These are phyloP conservation scores for Tetraselmis chui DNA, from an alignment of 139 green algal species.

Conservation along the genomic window DNA sequence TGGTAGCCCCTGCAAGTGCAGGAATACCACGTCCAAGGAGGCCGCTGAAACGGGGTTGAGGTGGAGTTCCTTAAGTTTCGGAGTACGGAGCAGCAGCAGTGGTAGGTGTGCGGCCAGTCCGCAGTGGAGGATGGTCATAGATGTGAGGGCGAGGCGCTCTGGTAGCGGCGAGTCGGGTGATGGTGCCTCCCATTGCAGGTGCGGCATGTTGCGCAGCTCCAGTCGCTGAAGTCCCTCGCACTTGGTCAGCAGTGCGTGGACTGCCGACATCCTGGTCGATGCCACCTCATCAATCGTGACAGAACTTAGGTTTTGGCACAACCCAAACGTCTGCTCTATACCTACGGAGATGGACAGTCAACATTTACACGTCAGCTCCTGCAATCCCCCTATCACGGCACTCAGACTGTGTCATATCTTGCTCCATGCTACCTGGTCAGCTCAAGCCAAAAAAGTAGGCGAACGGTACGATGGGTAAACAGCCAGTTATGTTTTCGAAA, in stretches of 20 bases:
- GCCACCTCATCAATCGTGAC: not conserved
- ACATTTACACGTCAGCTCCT: too few species aligned
- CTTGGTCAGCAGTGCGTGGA: not conserved
- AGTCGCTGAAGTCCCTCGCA: not conserved
- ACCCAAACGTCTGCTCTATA: not conserved
- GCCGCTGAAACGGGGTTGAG: not conserved
- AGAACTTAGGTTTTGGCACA: not conserved
- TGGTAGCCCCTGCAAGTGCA: not conserved
- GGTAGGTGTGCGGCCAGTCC: not conserved
- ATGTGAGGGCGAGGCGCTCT: not conserved
- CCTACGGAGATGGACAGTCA: not conserved
- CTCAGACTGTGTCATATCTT: too few species aligned
- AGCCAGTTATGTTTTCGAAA: too few species aligned
- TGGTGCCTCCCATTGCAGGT: not conserved
- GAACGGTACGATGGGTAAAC: too few species aligned
- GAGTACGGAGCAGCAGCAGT: not conserved
- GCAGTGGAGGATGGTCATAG: not conserved
- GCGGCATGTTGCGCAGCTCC: not conserved
- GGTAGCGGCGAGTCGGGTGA: not conserved
- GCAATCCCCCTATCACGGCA: too few species aligned
- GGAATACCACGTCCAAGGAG: not conserved
- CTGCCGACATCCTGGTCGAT: not conserved
- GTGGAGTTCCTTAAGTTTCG: not conserved
- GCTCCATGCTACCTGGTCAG: too few species aligned
- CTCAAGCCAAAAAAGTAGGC: too few species aligned